A percentile compares a stretch with the other conserved stretches of the same genome.
phyloP scores from a whole-genome alignment of 73 alveolate genomes.

The Stentor roeselii region DNA sequence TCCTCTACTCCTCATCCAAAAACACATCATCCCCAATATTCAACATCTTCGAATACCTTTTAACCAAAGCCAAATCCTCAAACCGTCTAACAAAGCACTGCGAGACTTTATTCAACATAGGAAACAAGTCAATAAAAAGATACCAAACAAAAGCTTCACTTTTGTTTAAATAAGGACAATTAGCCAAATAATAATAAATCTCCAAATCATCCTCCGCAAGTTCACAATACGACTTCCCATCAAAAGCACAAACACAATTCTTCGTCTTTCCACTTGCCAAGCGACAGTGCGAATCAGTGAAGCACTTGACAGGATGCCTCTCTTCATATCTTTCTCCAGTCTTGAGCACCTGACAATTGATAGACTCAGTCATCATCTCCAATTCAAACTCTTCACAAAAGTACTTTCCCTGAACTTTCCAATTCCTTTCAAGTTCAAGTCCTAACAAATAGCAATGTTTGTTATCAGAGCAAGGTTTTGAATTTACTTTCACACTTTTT shows the following conservation, averaged over 20 bases:
- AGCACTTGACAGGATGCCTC: constrained; percentile 8
- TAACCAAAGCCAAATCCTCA: background rate
- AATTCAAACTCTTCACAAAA: background rate
- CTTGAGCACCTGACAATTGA: background rate
- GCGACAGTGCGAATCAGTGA: background rate
- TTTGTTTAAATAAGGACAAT: background rate
- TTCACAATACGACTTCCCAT: constrained; percentile 12
- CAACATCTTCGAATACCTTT: too few species aligned
- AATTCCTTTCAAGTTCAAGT: background rate
- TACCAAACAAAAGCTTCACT: background rate
- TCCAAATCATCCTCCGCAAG: constrained; percentile 6
- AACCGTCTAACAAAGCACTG: background rate
- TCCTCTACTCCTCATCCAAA: too few species aligned
- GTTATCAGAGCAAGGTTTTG: background rate
- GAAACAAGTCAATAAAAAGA: constrained; percentile 13
- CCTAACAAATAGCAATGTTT: background rate
- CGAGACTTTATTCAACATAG: background rate
- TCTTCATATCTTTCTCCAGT: background rate
- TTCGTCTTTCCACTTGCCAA: background rate
- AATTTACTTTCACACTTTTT: background rate
- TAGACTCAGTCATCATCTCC: background rate
- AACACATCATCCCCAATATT: too few species aligned
- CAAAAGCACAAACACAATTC: background rate
- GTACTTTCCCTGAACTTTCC: background rate
- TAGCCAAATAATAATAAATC: background rate